Percentiles rank a stretch among this genome's conserved stretches.
These are phyloP conservation scores for Polysphondylium violaceum DNA, from an alignment of 78 protist genomes.

Conservation along the genomic window DNA sequence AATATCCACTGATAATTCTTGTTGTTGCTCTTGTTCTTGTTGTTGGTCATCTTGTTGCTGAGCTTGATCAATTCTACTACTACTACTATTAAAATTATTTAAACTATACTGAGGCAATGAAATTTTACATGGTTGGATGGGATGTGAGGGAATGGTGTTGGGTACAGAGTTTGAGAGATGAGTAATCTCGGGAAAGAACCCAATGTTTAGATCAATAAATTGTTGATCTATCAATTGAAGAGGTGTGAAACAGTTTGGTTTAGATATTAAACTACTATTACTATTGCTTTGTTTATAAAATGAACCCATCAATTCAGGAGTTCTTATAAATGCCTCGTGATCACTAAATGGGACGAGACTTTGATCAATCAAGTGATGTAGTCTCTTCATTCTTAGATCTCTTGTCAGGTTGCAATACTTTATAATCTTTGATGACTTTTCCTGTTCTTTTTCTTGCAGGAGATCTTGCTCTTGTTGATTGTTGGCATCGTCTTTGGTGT, in stretches of 20 bases:
- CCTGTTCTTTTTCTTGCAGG: neutral
- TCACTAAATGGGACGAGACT: slow-evolving; percentile 15
- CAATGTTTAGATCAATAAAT: slow-evolving; percentile 25
- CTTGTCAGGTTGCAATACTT: neutral
- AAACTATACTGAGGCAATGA: neutral
- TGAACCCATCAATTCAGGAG: slow-evolving; percentile 51
- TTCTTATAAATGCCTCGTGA: slow-evolving; percentile 29
- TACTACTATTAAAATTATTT: neutral
- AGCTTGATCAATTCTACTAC: neutral
- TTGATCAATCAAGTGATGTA: slow-evolving; percentile 45
- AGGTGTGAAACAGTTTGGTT: slow-evolving; percentile 1
- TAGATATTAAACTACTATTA: neutral
- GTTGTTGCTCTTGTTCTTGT: neutral
- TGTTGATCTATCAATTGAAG: slow-evolving; percentile 36
- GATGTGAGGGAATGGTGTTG: neutral
- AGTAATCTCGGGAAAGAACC: slow-evolving; percentile 62
- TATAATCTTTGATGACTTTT: slow-evolving; percentile 1
- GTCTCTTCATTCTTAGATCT: slow-evolving; percentile 24
- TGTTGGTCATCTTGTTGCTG: neutral
- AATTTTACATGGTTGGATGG: slow-evolving; percentile 30
- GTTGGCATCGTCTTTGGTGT: neutral
- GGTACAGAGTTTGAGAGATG: slow-evolving; percentile 61
- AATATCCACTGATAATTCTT: slow-evolving; percentile 2
- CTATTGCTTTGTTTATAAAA: neutral
- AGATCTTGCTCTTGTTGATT: neutral